Evolutionary conservation across 1,284 basidiomycete genomes (phyloP), one percentile per base, ranked within the genome.

Genomic region (Hemileia vastatrix): DNA sequence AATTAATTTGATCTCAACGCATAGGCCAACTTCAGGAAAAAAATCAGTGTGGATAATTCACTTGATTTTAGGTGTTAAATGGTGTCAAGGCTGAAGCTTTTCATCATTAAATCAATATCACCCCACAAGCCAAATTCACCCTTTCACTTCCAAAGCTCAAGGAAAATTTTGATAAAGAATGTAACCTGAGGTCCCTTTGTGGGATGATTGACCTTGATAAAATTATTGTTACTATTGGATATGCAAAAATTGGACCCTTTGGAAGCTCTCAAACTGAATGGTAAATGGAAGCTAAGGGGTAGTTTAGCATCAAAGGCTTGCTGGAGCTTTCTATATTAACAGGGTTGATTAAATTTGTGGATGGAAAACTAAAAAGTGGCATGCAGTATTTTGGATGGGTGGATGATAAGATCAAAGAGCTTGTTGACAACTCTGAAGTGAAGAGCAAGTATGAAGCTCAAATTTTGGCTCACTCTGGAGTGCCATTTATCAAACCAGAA

Each of bases 271-370:
- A 95, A 69, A 98, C 94, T n/a, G 85, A 94, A 68, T 98, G 94
- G 94, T 93, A 98, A 80, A 95, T 96, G 90, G 93, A 96, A 77
- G 91, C 90, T 52, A 82, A 84, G 54, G 91, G 92, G 36, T 85
- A 92, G 74, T 87, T 95, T 78, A 92, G 91, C 5, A 94, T 97
- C 72, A 88, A 96, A 77, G 94, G 93, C 50, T 90, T 89, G 74
- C 95, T 98, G 72, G 94, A 98, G 80, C 93, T 98, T 87, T 93
- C 94, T 13, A 98, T 94, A 92, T 87, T 96, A 79, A 97, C 95
- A 89, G 94, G 95, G 50, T 84, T 84, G 78, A 96, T 97, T 83
- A 96, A 94, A 79, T 91, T 97, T 81, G 92, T 96, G 76, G 90
- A 98, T 70, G 95, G 94, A 19, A 88, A 89, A 65, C 83, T 98